These are phyloP conservation scores for Cryptococcus wingfieldii DNA, from an alignment of 1,284 basidiomycete species.

Conservation along the genomic window DNA sequence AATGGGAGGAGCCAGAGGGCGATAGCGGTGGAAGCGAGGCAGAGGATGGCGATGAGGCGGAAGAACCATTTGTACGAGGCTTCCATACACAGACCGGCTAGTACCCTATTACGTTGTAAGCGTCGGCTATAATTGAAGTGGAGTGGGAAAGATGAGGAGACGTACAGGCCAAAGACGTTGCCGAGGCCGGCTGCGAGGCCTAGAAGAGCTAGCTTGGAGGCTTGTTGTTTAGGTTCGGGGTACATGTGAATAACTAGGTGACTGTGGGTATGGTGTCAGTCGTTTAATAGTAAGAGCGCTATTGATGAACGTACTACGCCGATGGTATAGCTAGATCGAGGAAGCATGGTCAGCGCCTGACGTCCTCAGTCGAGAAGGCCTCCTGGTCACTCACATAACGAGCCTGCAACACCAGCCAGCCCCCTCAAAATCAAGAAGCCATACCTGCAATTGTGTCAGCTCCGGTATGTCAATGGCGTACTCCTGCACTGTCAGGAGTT, in stretches of 20 bases:
- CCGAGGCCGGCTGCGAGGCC: constrained; percentile 27
- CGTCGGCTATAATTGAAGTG: no score
- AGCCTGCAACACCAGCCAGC: constrained; percentile 38
- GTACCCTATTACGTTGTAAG: constrained; percentile 1
- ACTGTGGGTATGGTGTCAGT: not conserved
- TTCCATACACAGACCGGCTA: constrained; percentile 27
- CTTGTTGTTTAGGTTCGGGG: constrained; percentile 30
- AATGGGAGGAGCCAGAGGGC: not conserved
- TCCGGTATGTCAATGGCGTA: not conserved
- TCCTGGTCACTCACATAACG: constrained; percentile 19
- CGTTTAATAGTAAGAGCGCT: not conserved
- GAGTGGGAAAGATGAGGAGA: not conserved
- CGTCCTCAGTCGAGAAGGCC: not conserved
- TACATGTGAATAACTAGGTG: constrained; percentile 37
- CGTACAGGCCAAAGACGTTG: constrained; percentile 29
- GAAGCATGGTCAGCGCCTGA: not conserved
- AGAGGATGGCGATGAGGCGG: constrained; percentile 32
- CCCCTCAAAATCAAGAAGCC: constrained; percentile 44
- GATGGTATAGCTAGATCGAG: constrained; percentile 22
- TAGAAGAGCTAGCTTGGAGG: constrained; percentile 27
- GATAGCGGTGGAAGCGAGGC: not conserved
- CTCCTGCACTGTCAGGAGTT: no score
- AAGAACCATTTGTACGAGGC: constrained; percentile 33
- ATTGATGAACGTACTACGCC: constrained; percentile 17
- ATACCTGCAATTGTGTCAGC: constrained; percentile 7